Evolutionary conservation across 2,329 filamentous ascomycete genomes (phyloP).

Genomic region (Penicillium sp.): DNA sequence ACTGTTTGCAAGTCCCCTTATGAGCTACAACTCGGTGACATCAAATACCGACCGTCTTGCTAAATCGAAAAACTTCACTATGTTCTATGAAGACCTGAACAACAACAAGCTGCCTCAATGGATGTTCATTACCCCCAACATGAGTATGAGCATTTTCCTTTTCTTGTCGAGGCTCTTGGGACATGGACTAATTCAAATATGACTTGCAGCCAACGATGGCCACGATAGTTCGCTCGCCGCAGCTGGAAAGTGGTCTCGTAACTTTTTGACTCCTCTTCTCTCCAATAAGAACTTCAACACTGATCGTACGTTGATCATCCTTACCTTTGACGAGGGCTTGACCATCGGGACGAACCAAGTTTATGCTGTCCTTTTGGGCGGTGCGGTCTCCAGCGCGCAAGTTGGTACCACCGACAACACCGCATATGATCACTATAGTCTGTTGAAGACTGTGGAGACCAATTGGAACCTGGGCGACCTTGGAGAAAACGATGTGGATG

Average conservation of each 20-base stretch:
- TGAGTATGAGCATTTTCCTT: background rate
- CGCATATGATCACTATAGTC: constrained; percentile 6
- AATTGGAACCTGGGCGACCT: constrained; percentile 5
- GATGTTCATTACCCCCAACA: constrained; percentile 9
- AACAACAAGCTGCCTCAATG: constrained; percentile 9
- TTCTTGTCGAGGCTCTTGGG: background rate
- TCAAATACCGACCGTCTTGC: background rate
- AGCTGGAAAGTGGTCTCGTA: constrained; percentile 1
- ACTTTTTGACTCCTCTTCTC: constrained; percentile 4
- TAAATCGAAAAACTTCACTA: constrained; percentile 9
- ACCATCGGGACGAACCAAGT: background rate
- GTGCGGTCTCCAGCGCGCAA: background rate
- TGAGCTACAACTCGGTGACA: constrained; percentile 7
- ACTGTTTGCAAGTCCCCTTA: background rate
- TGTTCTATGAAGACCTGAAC: constrained; percentile 6
- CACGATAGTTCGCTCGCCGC: constrained; percentile 2
- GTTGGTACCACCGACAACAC: constrained; percentile 2
- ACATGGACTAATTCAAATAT: background rate
- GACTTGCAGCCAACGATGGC: constrained; percentile 1
- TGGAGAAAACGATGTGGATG: constrained; percentile 1
- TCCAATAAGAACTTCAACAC: constrained; percentile 3
- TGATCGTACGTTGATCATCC: constrained; percentile 1
- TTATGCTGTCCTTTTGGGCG: constrained; percentile 1
- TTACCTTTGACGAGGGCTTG: constrained; percentile 6
- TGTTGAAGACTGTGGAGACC: constrained; percentile 4